A percentile compares a stretch with the other conserved stretches of the same genome.
Evolutionary conservation across 345 rosid genomes (phyloP).

Genomic region (Bruguiera parviflora): DNA sequence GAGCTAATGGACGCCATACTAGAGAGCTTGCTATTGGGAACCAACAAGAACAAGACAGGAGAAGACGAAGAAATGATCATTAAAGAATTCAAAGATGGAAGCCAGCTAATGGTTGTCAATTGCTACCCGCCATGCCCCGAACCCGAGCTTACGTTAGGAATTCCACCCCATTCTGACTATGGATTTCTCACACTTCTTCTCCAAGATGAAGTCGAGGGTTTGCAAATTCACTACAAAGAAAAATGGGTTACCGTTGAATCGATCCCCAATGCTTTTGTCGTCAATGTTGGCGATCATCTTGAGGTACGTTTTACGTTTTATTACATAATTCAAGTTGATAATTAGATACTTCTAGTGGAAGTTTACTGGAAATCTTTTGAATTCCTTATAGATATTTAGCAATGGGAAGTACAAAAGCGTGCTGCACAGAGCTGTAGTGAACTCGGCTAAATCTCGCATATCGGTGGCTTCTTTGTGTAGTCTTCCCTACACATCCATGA

Average conservation of each 20-base stretch:
- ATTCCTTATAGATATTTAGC: conserved; percentile 60
- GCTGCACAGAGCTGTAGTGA: conserved; percentile 69
- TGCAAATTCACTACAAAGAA: conserved; percentile 51
- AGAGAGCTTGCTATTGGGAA: conserved; percentile 40
- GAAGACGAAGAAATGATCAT: conserved; percentile 28
- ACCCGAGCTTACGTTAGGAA: conserved; percentile 80
- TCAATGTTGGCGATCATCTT: conserved; percentile 90
- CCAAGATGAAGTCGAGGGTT: conserved; percentile 75
- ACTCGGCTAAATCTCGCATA: conserved; percentile 47
- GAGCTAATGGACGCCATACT: conserved; percentile 64
- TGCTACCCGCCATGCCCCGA: conserved; percentile 84
- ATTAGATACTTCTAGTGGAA: background rate
- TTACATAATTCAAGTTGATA: no score
- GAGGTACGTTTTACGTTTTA: conserved; percentile 44
- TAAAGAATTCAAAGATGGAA: conserved; percentile 53
- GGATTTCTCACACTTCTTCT: conserved; percentile 86
- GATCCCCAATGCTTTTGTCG: conserved; percentile 57
- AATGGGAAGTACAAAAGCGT: conserved; percentile 90
- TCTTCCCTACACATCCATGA: conserved; percentile 38
- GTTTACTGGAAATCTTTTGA: background rate
- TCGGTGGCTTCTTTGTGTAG: conserved; percentile 81
- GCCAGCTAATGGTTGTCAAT: conserved; percentile 73
- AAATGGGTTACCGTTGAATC: conserved; percentile 81
- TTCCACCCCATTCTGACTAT: conserved; percentile 94
- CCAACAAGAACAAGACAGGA: background rate